Conservation (phyloP, 441 rosid genomes). For the Corymbia citriodora region DNA sequence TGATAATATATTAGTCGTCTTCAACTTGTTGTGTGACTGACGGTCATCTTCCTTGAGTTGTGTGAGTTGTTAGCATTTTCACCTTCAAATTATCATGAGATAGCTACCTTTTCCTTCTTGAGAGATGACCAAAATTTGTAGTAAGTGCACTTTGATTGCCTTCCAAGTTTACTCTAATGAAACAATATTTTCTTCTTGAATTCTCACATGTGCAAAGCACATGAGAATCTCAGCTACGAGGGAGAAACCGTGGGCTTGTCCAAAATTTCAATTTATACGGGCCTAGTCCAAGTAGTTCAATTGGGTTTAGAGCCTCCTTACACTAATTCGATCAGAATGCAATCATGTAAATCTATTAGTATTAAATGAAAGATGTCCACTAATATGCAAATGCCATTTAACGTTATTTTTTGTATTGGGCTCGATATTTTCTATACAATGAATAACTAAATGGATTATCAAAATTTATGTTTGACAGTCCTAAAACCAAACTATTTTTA, state of each 20-base stretch:
- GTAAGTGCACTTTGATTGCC: neutral
- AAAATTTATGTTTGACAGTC: neutral
- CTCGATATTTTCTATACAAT: too few relatives aligned
- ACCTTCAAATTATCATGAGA: neutral
- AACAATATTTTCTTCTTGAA: too few relatives aligned
- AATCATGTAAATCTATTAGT: neutral
- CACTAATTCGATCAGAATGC: neutral
- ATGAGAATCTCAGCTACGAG: neutral
- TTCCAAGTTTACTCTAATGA: neutral
- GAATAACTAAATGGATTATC: neutral
- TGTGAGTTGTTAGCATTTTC: neutral
- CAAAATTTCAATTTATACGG: neutral
- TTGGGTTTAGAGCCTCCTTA: neutral
- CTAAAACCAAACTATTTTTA: neutral
- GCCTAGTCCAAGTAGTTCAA: neutral
- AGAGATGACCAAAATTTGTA: neutral
- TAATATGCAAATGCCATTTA: too few relatives aligned
- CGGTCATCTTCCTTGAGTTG: neutral
- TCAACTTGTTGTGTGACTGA: too few relatives aligned
- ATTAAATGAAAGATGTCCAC: neutral
- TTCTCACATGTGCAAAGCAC: neutral
- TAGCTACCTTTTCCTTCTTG: neutral
- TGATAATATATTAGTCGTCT: too few relatives aligned
- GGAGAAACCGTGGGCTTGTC: neutral
- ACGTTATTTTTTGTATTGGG: neutral